phyloP scores from a whole-genome alignment of 1,139 yeast genomes.

The Saccharomyces hybrid region DNA sequence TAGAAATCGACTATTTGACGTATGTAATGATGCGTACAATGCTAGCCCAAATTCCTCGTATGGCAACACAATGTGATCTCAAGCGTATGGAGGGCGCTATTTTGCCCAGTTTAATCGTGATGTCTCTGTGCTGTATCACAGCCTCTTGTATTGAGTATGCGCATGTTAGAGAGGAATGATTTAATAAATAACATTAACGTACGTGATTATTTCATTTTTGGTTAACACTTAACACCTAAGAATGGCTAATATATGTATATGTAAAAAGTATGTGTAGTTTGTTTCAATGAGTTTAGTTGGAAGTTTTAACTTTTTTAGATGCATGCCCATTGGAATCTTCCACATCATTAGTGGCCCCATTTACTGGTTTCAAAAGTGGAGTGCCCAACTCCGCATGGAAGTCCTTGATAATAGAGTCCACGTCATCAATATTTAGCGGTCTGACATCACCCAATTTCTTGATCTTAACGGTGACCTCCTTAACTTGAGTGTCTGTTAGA shows the following conservation, averaged over 20 bases:
- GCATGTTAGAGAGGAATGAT: background rate
- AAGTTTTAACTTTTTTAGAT: constrained; percentile 1
- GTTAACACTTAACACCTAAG: background rate
- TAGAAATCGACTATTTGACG: background rate
- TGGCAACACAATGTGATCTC: too few relatives aligned
- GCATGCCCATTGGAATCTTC: constrained; percentile 13
- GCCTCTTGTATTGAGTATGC: too few relatives aligned
- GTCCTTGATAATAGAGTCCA: too few relatives aligned
- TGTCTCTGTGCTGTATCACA: too few relatives aligned
- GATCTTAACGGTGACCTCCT: too few relatives aligned
- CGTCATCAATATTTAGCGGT: too few relatives aligned
- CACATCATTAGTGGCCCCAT: constrained; percentile 21
- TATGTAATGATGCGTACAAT: background rate
- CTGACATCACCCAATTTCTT: too few relatives aligned
- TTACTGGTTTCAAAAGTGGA: constrained; percentile 31
- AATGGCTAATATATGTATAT: background rate
- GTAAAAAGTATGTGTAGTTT: background rate
- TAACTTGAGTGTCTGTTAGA: too few relatives aligned
- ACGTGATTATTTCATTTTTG: background rate
- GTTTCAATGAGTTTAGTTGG: background rate
- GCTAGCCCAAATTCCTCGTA: background rate
- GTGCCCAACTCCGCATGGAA: constrained; percentile 22
- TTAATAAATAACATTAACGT: background rate
- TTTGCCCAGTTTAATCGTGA: background rate
- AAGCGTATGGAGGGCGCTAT: background rate